A percentile compares a stretch with the other conserved stretches of the same genome.
Conservation (phyloP, 2,329 filamentous ascomycete genomes). For the Botrytis medusae region DNA sequence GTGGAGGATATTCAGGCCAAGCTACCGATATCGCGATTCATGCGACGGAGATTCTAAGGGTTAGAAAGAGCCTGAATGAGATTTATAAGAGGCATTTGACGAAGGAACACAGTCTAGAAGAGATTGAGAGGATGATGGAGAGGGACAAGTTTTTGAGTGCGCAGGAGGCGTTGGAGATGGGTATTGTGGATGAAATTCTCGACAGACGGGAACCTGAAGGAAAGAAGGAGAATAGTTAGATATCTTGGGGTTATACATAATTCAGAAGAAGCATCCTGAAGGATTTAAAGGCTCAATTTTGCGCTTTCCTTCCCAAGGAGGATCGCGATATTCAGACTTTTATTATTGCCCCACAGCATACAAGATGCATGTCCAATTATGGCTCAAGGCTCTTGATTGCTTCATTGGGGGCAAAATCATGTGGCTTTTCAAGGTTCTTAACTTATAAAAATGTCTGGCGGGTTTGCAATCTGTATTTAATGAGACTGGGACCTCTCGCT, state of each 20-base stretch:
- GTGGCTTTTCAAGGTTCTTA: not conserved
- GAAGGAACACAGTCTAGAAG: slow-evolving; percentile 73
- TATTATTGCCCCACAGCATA: not conserved
- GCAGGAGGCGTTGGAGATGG: slow-evolving; percentile 82
- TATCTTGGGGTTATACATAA: not conserved
- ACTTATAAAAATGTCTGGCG: not conserved
- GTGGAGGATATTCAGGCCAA: slow-evolving; percentile 67
- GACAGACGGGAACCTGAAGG: slow-evolving; percentile 51
- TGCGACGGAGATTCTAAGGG: slow-evolving; percentile 90
- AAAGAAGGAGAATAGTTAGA: slow-evolving; percentile 25
- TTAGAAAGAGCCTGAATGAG: slow-evolving; percentile 80
- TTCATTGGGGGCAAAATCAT: not conserved
- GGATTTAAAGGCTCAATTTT: not conserved
- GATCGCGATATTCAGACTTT: not conserved
- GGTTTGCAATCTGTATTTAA: not conserved
- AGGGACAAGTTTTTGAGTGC: slow-evolving; percentile 92
- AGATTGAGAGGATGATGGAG: slow-evolving; percentile 95
- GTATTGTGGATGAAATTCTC: slow-evolving; percentile 89
- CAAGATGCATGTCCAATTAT: not conserved
- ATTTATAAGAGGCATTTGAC: slow-evolving; percentile 90
- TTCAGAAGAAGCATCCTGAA: not conserved
- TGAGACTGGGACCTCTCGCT: not conserved
- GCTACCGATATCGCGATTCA: slow-evolving; percentile 90
- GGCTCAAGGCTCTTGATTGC: not conserved
- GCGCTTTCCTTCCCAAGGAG: not conserved